Percentiles rank a stretch among this genome's conserved stretches.
phyloP scores from a whole-genome alignment of 106 monocot species.

The Dioscorea zingiberensis region DNA sequence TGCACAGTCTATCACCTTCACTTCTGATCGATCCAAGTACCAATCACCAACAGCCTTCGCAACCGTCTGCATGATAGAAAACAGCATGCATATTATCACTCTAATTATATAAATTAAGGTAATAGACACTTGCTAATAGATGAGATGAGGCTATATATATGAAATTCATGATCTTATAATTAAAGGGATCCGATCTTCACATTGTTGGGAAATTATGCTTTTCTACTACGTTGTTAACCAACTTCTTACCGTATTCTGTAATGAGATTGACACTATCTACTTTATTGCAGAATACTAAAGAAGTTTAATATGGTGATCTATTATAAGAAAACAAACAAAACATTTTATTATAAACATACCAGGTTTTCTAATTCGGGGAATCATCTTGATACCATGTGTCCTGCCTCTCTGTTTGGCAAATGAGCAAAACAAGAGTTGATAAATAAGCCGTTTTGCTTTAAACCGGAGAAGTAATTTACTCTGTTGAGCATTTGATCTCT shows the following conservation, averaged over 20 bases:
- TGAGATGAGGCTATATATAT: no score
- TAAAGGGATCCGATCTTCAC: no score
- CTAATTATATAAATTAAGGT: background rate
- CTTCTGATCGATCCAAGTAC: conserved; percentile 15
- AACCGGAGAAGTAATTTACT: background rate
- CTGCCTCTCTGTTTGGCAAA: conserved; percentile 26
- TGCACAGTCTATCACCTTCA: conserved; percentile 23
- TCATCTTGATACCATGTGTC: conserved; percentile 17
- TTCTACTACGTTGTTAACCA: no score
- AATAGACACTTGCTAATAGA: background rate
- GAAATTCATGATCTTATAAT: no score
- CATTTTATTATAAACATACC: no score
- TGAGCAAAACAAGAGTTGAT: conserved; percentile 37
- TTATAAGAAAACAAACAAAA: no score
- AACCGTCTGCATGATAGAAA: conserved; percentile 9
- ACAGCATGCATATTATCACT: background rate
- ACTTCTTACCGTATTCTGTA: no score
- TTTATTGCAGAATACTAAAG: no score
- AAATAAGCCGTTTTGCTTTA: conserved; percentile 14
- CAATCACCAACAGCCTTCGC: conserved; percentile 22
- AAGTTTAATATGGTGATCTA: no score
- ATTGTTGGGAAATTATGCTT: no score
- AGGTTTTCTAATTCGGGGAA: conserved; percentile 9
- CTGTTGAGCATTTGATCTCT: conserved; percentile 18
- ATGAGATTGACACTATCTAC: no score